These are phyloP conservation scores for Incumbomyces delicatus DNA, from an alignment of 2,329 filamentous ascomycete species.

Conservation along the genomic window DNA sequence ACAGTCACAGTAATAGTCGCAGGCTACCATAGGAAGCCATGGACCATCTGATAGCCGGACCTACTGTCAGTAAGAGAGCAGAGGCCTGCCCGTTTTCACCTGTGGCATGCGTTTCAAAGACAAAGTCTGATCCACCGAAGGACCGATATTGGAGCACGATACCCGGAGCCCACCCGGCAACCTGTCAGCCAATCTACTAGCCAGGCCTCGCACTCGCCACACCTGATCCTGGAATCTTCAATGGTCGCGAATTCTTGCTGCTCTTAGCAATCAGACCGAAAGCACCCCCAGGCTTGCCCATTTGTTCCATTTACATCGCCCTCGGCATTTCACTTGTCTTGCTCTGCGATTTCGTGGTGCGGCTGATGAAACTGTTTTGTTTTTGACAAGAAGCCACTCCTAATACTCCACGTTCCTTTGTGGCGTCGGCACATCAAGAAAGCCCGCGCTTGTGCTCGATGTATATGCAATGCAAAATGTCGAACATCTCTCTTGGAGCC, in stretches of 20 bases:
- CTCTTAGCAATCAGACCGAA: conserved; percentile 1
- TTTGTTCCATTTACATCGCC: not conserved
- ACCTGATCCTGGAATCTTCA: conserved; percentile 5
- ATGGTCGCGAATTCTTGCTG: conserved; percentile 1
- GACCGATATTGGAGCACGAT: conserved; percentile 2
- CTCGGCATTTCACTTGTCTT: not conserved
- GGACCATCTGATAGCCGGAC: no score
- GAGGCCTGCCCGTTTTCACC: not conserved
- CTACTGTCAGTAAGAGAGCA: no score
- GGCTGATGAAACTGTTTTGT: not conserved
- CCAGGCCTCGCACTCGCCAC: not conserved
- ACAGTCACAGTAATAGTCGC: no score
- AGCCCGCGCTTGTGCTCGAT: not conserved
- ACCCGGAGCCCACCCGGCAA: conserved; percentile 1
- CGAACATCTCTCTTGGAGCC: not conserved
- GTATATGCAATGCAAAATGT: not conserved
- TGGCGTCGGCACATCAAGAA: not conserved
- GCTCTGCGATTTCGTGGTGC: not conserved
- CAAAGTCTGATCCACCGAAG: not conserved
- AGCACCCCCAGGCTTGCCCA: not conserved
- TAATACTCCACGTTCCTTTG: conserved; percentile 1
- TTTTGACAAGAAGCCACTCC: conserved; percentile 1
- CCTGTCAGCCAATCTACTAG: conserved; percentile 1
- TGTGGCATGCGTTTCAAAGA: not conserved
- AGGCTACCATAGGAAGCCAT: no score